These are phyloP conservation scores for Arxiozyma telluris DNA, from an alignment of 1,139 yeast genomes.

Conservation along the genomic window DNA sequence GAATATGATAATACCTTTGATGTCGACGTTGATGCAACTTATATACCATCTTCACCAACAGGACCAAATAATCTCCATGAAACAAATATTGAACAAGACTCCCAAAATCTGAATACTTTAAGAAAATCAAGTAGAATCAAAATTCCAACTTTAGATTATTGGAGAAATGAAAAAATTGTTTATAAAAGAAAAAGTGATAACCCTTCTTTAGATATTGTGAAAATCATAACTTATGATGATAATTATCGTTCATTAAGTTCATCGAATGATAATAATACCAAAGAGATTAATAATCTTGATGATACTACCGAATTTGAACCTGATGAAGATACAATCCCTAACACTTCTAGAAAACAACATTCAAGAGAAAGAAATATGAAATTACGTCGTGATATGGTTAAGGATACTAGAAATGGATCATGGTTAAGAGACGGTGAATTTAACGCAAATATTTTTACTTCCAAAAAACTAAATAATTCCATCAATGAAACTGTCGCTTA, in stretches of 20 bases:
- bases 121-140: constrained; percentile 56
- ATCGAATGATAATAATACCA: background rate
- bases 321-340: background rate
- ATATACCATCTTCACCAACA: constrained; percentile 6
- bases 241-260: constrained; percentile 16
- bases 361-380: constrained; percentile 6
- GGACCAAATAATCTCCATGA: background rate
- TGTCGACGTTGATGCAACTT: constrained; percentile 9
- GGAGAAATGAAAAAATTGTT: constrained; percentile 75
- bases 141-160: constrained; percentile 68
- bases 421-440: constrained; percentile 49
- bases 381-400: constrained; percentile 3
- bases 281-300: background rate
- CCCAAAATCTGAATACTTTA: constrained; percentile 8
- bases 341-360: background rate
- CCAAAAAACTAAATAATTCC: constrained; percentile 34
- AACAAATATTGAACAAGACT: background rate
- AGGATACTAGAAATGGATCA: constrained; percentile 34
- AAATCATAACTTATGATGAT: constrained; percentile 41
- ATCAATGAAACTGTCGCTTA: constrained; percentile 52
- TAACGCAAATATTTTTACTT: constrained; percentile 47
- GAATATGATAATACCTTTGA: background rate
- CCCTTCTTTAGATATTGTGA: constrained; percentile 52
- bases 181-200: constrained; percentile 45
- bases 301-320: background rate